A percentile compares a stretch with the other conserved stretches of the same genome.
Evolutionary conservation across 495 filamentous ascomycete genomes (phyloP).

Genomic region (Usnea hakonensis): DNA sequence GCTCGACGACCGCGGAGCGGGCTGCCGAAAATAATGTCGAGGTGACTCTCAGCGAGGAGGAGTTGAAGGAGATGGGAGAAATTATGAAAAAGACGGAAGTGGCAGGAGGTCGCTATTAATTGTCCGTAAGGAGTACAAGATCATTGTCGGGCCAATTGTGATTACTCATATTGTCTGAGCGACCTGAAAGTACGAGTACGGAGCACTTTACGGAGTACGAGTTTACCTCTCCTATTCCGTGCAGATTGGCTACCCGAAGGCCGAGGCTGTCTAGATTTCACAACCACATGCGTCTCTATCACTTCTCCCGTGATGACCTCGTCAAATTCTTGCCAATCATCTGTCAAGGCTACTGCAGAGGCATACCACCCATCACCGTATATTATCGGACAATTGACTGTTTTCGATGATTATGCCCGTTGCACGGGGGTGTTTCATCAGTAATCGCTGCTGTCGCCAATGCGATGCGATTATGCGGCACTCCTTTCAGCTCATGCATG

Average conservation of each 20-base stretch:
- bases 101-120: slow-evolving; percentile 33
- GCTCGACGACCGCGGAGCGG: slow-evolving; percentile 47
- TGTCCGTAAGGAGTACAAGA: neutral
- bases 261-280: neutral
- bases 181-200: neutral
- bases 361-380: neutral
- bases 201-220: no score
- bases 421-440: slow-evolving; percentile 1
- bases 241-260: neutral
- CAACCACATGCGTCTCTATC: neutral
- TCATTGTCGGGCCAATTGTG: neutral
- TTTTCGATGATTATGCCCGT: neutral
- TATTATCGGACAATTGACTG: slow-evolving; percentile 4
- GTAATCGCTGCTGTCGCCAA: slow-evolving; percentile 14
- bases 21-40: slow-evolving; percentile 40
- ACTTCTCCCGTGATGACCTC: neutral
- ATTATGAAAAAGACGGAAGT: slow-evolving; percentile 35
- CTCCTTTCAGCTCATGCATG: slow-evolving; percentile 4
- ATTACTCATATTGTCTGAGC: neutral
- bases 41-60: slow-evolving; percentile 34
- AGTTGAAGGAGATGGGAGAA: slow-evolving; percentile 41
- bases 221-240: neutral
- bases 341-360: neutral
- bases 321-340: neutral
- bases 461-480: no score